Conservation (phyloP, 352 stramenopile genomes). For the Phytophthora chlamydospora region DNA sequence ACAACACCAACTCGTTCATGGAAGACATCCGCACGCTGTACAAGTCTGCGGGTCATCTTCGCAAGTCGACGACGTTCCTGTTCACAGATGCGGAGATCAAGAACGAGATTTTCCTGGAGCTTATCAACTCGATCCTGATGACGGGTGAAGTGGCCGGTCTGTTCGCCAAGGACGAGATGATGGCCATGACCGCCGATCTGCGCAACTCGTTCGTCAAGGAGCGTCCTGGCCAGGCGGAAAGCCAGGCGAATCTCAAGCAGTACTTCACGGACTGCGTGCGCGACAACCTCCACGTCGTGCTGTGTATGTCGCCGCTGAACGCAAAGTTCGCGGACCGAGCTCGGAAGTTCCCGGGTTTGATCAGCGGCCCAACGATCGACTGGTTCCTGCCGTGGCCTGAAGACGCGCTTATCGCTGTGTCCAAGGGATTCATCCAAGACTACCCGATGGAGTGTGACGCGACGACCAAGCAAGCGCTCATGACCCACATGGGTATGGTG, state of each 20-base stretch:
- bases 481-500: conserved; percentile 98
- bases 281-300: conserved; percentile 98
- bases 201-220: conserved; percentile 95
- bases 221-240: conserved; percentile 94
- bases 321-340: conserved; percentile 97
- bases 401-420: conserved; percentile 97
- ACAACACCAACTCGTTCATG: conserved; percentile 97
- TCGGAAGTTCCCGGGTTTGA: conserved; percentile 97
- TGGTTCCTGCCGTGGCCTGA: conserved; percentile 99
- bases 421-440: conserved; percentile 96
- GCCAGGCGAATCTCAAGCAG: conserved; percentile 96
- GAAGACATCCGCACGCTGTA: conserved; percentile 97
- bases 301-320: conserved; percentile 99
- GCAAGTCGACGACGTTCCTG: conserved; percentile 97
- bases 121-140: conserved; percentile 98
- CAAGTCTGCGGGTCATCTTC: conserved; percentile 96
- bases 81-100: conserved; percentile 99
- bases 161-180: conserved; percentile 99
- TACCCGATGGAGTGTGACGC: conserved; percentile 95
- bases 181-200: conserved; percentile 98
- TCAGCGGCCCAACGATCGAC: conserved; percentile 98
- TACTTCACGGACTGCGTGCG: conserved; percentile 98
- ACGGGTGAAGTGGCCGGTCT: conserved; percentile 98
- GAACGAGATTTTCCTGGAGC: conserved; percentile 98
- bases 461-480: conserved; percentile 87